Evolutionary conservation across 352 stramenopile species (phyloP).

Genomic region (Blastocystis sp.): DNA sequence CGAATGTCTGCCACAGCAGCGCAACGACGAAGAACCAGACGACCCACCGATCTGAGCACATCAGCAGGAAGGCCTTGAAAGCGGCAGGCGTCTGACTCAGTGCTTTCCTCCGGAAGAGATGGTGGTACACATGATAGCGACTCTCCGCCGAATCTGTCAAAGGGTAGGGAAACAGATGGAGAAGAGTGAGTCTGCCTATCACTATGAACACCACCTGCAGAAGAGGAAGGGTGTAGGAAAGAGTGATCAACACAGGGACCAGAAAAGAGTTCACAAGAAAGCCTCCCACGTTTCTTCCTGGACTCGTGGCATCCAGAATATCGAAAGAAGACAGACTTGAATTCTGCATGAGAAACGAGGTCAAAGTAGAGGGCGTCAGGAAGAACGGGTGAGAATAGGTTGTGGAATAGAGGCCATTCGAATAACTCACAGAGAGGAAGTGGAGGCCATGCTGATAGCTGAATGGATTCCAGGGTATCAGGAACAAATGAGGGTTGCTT

Average conservation of each 20-base stretch:
- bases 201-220: neutral
- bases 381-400: neutral
- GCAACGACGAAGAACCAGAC: neutral
- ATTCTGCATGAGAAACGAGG: neutral
- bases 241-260: neutral
- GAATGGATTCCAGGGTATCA: neutral
- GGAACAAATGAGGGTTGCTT: constrained; percentile 3
- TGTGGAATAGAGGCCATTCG: neutral
- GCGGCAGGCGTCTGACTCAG: neutral
- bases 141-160: neutral
- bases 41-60: neutral
- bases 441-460: neutral
- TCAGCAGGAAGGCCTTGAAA: neutral
- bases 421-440: neutral
- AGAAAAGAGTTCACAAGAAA: neutral
- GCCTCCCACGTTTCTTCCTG: neutral
- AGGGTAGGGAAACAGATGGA: neutral
- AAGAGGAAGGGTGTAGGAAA: neutral
- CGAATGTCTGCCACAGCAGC: constrained; percentile 25
- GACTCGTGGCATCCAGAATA: neutral
- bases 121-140: neutral
- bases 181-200: neutral
- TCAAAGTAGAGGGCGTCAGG: neutral
- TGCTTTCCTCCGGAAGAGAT: neutral
- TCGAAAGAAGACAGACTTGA: neutral